Evolutionary conservation across 306 rosid genomes (phyloP).

Genomic region (Lupinus albus): DNA sequence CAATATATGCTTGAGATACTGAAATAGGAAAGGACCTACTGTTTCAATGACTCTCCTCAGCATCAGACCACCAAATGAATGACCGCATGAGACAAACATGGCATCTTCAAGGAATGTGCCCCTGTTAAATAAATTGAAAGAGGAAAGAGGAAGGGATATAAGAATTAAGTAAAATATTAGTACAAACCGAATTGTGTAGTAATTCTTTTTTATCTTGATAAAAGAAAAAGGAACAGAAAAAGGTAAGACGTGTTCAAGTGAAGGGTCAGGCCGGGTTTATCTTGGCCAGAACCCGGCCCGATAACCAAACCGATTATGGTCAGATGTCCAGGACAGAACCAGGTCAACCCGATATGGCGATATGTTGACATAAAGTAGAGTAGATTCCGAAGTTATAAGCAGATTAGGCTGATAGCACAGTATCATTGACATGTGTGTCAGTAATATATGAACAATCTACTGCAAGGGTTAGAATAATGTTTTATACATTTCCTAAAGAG

Average conservation of each 20-base stretch:
- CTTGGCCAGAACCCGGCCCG: too few relatives aligned
- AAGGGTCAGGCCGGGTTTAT: too few relatives aligned
- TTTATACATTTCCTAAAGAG: slow-evolving; percentile 6
- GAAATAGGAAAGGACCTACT: slow-evolving; percentile 58
- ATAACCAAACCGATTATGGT: too few relatives aligned
- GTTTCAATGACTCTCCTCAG: slow-evolving; percentile 90
- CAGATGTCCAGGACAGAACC: too few relatives aligned
- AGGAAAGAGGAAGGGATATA: slow-evolving; percentile 29
- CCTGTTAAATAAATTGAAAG: slow-evolving; percentile 46
- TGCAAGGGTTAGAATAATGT: slow-evolving; percentile 29
- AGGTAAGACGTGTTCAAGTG: too few relatives aligned
- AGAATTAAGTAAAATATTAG: slow-evolving; percentile 31
- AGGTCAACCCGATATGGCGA: too few relatives aligned
- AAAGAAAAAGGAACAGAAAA: slow-evolving; percentile 1
- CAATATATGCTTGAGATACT: slow-evolving; percentile 28
- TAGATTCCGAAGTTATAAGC: too few relatives aligned
- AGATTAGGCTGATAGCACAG: neutral
- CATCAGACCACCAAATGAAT: slow-evolving; percentile 96
- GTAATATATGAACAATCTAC: slow-evolving; percentile 12
- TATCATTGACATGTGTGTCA: slow-evolving; percentile 14
- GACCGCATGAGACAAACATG: slow-evolving; percentile 91
- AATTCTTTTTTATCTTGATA: slow-evolving; percentile 11
- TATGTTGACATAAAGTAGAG: too few relatives aligned
- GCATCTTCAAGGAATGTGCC: slow-evolving; percentile 97
- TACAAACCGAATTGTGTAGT: slow-evolving; percentile 26